Base-by-base conservation (phyloP, 169 alveolate species). In the Amoebophrya sp. region DNA sequence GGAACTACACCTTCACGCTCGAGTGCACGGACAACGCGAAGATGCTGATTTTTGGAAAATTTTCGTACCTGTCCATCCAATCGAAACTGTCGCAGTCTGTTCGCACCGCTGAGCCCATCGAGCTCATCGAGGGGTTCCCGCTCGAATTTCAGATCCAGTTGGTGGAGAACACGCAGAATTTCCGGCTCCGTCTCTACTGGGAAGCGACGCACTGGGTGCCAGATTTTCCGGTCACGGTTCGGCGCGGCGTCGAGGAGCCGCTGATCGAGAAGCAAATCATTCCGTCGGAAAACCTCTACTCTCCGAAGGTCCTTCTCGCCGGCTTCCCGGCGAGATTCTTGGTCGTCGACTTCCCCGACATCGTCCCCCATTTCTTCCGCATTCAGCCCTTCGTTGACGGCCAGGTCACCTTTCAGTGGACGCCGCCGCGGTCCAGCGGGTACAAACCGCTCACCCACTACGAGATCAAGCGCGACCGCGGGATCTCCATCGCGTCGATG, bases 381-480 rank as follows among this genome's bases (percentile, higher is more conserved):
- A 66, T n/a, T 18, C 83, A 66, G 83, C 83, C 83, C 10, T 66
- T 25, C 35, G 35, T 12, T 2, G 83, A 66, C 83, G 18, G 18
- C 35, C 32, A 7, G 35, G 83, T 66, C 35, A 66, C 83, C 35
- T 66, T 66, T 25, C 38, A 18, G 29, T 66, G 83, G 83, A 66
- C 83, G 35, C 83, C 83, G 35, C 83, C 83, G 83, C 83, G 18
- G 35, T 7, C 32, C 83, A 12, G 35, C 18, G 83, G 83, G 35
- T 66, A 66, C 83, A 66, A 66, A 25, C 83, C 83, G 29, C 83
- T 66, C 7, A 66, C 83, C 32, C 83, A 66, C 83, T 66, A 66
- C 83, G 83, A 25, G 83, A 66, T 66, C 83, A 66, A 66, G 83
- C 83, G 83, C 29, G 83, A 66, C 83, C 83, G 83, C 83, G 83